These are phyloP conservation scores for Termitomyces sp. DNA, from an alignment of 768 basidiomycete species.

Conservation along the genomic window DNA sequence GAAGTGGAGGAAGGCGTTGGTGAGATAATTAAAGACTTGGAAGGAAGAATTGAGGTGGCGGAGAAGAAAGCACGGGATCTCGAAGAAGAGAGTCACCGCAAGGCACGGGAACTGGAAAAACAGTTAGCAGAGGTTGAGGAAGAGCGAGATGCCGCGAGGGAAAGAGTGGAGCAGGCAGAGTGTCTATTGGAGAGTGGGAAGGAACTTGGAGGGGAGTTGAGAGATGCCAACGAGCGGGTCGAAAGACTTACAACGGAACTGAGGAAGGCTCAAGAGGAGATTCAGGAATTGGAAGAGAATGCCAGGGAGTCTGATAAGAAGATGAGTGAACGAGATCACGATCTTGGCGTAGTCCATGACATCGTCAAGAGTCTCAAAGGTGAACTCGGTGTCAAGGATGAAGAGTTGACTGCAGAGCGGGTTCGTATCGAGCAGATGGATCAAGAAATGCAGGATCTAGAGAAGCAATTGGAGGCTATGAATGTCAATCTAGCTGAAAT, in stretches of 20 bases:
- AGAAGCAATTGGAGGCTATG: slow-evolving; percentile 40
- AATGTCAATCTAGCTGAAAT: slow-evolving; percentile 52
- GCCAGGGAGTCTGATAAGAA: slow-evolving; percentile 43
- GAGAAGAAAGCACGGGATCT: slow-evolving; percentile 39
- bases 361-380: slow-evolving; percentile 36
- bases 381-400: slow-evolving; percentile 30
- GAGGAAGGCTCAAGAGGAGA: slow-evolving; percentile 50
- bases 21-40: slow-evolving; percentile 59
- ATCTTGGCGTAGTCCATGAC: slow-evolving; percentile 48
- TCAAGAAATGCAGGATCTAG: slow-evolving; percentile 29
- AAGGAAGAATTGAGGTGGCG: slow-evolving; percentile 45
- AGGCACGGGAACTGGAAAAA: slow-evolving; percentile 40
- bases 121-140: slow-evolving; percentile 38
- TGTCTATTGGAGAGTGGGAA: slow-evolving; percentile 53
- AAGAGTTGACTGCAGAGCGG: slow-evolving; percentile 30
- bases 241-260: slow-evolving; percentile 51
- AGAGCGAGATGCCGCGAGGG: slow-evolving; percentile 49
- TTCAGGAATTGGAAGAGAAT: slow-evolving; percentile 59
- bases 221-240: slow-evolving; percentile 58
- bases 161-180: slow-evolving; percentile 63
- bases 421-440: slow-evolving; percentile 23
- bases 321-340: slow-evolving; percentile 51
- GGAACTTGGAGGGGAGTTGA: slow-evolving; percentile 64
- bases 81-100: slow-evolving; percentile 29
- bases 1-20: slow-evolving; percentile 70